phyloP scores from a whole-genome alignment of 2,329 filamentous ascomycete genomes.

The Diplocarpon rosae region DNA sequence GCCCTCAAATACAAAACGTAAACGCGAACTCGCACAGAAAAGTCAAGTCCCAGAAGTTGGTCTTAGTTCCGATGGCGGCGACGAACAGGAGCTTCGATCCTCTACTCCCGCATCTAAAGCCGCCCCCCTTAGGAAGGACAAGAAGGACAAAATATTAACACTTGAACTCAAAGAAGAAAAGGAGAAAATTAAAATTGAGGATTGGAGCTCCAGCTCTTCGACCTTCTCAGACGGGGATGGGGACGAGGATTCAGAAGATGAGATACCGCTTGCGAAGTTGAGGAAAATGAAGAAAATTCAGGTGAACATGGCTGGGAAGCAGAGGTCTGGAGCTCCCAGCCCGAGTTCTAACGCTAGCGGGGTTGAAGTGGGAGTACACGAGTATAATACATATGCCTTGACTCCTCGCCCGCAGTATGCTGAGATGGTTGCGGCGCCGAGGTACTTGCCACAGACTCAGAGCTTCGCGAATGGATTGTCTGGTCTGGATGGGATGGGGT shows the following conservation, averaged over 20 bases:
- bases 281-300: constrained; percentile 2
- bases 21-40: background rate
- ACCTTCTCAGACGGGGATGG: background rate
- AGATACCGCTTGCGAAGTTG: constrained; percentile 19
- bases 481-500: background rate
- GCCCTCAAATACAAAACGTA: background rate
- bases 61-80: background rate
- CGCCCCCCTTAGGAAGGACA: background rate
- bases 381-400: background rate
- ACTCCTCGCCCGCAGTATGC: background rate
- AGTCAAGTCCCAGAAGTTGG: background rate
- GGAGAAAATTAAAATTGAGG: constrained; percentile 5
- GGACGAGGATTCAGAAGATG: constrained; percentile 16
- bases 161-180: background rate
- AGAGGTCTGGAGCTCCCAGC: background rate
- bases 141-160: no score
- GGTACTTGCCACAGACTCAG: background rate
- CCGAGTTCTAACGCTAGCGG: background rate
- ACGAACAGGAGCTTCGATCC: background rate
- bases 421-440: background rate
- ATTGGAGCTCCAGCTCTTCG: background rate
- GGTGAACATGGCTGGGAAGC: background rate
- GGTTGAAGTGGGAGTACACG: background rate
- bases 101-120: background rate
- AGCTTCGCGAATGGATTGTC: background rate